phyloP scores from a whole-genome alignment of 495 filamentous ascomycete species.

The Bryoglossum gracile region DNA sequence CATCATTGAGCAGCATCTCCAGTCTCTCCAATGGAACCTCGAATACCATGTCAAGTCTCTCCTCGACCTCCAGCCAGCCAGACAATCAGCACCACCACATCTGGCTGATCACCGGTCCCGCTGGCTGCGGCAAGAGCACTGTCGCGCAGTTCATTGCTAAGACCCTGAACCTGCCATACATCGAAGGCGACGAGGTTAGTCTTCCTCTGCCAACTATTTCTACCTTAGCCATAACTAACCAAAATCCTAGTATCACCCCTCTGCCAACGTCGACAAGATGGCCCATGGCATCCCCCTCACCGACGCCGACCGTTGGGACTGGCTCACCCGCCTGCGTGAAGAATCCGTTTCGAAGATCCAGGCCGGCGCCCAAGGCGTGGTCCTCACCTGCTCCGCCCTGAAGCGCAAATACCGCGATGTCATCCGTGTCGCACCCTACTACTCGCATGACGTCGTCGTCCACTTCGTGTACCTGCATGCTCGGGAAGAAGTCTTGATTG shows the following conservation, averaged over 20 bases:
- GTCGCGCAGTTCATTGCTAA: conserved; percentile 73
- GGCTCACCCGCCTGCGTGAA: conserved; percentile 84
- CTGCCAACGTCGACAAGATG: conserved; percentile 92
- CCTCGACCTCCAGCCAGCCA: conserved; percentile 7
- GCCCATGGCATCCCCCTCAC: conserved; percentile 76
- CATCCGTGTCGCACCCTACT: conserved; percentile 81
- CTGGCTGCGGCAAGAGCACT: conserved; percentile 94
- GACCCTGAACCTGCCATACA: conserved; percentile 66
- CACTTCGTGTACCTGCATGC: conserved; percentile 92
- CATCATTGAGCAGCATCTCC: background rate
- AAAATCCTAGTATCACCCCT: conserved; percentile 68
- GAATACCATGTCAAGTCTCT: background rate
- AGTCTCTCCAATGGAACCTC: conserved; percentile 1
- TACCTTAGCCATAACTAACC: conserved; percentile 12
- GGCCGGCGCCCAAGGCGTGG: conserved; percentile 60
- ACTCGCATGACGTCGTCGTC: conserved; percentile 54
- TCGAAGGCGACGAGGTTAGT: conserved; percentile 95
- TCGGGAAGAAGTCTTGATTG: conserved; percentile 61
- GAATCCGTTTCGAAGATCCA: conserved; percentile 53
- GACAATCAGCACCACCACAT: conserved; percentile 61
- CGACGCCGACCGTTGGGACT: conserved; percentile 96
- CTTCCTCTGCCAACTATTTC: background rate
- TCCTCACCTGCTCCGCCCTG: conserved; percentile 91
- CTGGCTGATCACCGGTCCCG: conserved; percentile 95
- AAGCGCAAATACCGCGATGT: conserved; percentile 98